Base-by-base conservation (phyloP, 225 moss, liverwort and hornwort genomes). In the Marchantia paleacea region DNA sequence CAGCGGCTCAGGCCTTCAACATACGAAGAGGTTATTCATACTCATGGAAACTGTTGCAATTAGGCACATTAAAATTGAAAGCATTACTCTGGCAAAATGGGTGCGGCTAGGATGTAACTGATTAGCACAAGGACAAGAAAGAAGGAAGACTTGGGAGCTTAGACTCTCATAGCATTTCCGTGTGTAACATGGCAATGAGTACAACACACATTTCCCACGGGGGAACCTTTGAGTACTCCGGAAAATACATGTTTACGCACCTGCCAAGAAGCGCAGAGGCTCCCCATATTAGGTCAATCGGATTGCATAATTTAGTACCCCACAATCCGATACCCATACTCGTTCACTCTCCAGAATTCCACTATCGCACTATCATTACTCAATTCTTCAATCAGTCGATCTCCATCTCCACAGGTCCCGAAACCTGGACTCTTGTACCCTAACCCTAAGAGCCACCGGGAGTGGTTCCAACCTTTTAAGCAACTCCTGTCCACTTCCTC, bases 261-360 rank as follows among this genome's bases (percentile, higher is more conserved):
- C 66, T 26, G 66, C 26, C 28, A 29, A 66, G 26, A 22, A 6
- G 12, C 29, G 26, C 7, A 14, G 25, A 4, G 25, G 66, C 25
- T 28, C 66, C 66, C 25, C 12, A 66, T 26, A 28, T 26, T 11
- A 66, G 66, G 66, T 66, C 14, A 13, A 26, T 66, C 25, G 66
- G 66, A 66, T 10, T 26, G 66, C 11, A 10, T 7, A 29, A 22
- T 7, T 66, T 11, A 66, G 5, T 14, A 66, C 4, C 66, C 66
- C 66, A 66, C 66, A 29, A 66, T 66, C 26, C 66, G 66, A 66
- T 29, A 29, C 66, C 66, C 66, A 66, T 26, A 28, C 66, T 66
- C 66, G 66, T 66, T 66, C 18, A 28, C 5, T 29, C 66, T 66
- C 7, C 66, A 66, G 28, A 66, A 66, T 66, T 66, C 28, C 28